Evolutionary conservation across 805 yeast genomes (phyloP).

Genomic region (Teunomyces barrocoloradensis): DNA sequence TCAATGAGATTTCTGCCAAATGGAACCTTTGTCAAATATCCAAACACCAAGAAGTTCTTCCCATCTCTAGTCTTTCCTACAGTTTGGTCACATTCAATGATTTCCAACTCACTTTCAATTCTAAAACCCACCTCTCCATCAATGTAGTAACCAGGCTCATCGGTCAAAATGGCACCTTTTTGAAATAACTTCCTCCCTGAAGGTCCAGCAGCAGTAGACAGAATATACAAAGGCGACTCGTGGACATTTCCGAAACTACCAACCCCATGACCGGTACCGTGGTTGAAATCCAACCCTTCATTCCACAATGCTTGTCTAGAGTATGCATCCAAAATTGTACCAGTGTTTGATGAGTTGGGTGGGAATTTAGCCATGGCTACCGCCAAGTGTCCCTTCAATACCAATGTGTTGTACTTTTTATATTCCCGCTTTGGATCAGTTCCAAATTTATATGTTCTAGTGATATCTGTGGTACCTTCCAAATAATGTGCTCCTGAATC

Average conservation of each 20-base stretch:
- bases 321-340: constrained; percentile 71
- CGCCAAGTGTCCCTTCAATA: constrained; percentile 87
- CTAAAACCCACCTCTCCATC: constrained; percentile 90
- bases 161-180: constrained; percentile 73
- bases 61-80: constrained; percentile 35
- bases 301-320: constrained; percentile 84
- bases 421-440: constrained; percentile 35
- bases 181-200: constrained; percentile 39
- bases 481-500: constrained; percentile 92
- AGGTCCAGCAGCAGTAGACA: constrained; percentile 52
- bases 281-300: constrained; percentile 81
- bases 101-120: constrained; percentile 77
- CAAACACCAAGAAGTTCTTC: constrained; percentile 32
- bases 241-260: constrained; percentile 90
- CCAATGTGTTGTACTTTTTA: constrained; percentile 75
- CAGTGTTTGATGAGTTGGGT: constrained; percentile 56
- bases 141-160: constrained; percentile 93
- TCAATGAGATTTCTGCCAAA: constrained; percentile 38
- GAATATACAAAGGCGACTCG: constrained; percentile 89
- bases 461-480: constrained; percentile 96
- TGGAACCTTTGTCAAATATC: constrained; percentile 43
- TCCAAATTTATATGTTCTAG: constrained; percentile 77
- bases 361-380: constrained; percentile 80
- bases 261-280: constrained; percentile 98
- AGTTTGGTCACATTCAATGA: constrained; percentile 44